These are phyloP conservation scores for Citrus maxima DNA, from an alignment of 345 rosid genomes.

Conservation along the genomic window DNA sequence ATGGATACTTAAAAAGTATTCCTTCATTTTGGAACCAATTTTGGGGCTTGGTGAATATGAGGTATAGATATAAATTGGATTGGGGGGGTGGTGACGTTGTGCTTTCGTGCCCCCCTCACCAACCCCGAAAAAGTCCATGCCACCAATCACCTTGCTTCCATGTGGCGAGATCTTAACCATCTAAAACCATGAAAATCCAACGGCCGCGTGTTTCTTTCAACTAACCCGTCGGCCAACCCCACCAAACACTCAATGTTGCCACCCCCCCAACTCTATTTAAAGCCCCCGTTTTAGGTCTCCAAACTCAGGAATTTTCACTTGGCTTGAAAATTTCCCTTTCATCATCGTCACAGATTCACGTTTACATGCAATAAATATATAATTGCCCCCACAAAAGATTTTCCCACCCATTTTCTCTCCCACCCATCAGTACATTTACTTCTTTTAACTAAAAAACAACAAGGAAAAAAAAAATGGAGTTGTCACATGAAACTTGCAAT, in stretches of 20 bases:
- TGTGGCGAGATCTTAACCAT: constrained; percentile 18
- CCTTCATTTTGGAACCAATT: neutral
- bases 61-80: too few relatives aligned
- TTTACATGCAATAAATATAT: too few relatives aligned
- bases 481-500: constrained; percentile 10
- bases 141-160: constrained; percentile 1
- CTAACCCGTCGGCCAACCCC: constrained; percentile 43
- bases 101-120: constrained; percentile 13
- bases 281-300: constrained; percentile 1
- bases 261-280: constrained; percentile 22
- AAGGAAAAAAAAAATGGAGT: constrained; percentile 6
- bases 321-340: constrained; percentile 24
- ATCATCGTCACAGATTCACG: too few relatives aligned
- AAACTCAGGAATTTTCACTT: constrained; percentile 29
- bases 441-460: too few relatives aligned
- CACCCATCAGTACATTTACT: neutral
- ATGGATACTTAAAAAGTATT: neutral
- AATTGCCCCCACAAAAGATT: neutral
- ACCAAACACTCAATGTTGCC: constrained; percentile 19
- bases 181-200: constrained; percentile 19
- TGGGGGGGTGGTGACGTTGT: neutral
- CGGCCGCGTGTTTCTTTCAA: constrained; percentile 32
- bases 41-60: neutral
- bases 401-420: neutral
- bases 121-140: constrained; percentile 3